Evolutionary conservation across 2,329 filamentous ascomycete species (phyloP).

Genomic region (Saccharata proteae): DNA sequence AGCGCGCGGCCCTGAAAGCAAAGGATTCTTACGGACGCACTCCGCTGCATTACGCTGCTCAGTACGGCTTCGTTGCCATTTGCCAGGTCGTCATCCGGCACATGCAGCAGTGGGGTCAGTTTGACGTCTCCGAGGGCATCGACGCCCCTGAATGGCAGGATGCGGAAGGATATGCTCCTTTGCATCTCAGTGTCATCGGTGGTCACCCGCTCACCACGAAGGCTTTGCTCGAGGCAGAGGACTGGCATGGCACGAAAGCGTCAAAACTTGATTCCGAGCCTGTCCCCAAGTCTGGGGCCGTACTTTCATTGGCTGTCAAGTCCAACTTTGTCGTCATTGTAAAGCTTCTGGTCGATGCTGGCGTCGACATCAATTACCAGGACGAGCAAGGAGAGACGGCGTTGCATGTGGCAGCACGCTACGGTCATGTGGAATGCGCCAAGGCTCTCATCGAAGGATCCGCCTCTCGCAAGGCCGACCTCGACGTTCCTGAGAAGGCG

Average conservation of each 20-base stretch:
- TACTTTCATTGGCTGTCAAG: conserved; percentile 77
- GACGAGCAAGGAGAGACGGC: conserved; percentile 85
- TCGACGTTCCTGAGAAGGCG: conserved; percentile 67
- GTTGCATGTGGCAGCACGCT: conserved; percentile 80
- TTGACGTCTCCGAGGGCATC: conserved; percentile 73
- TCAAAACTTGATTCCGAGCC: too few species aligned
- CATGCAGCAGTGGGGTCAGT: conserved; percentile 82
- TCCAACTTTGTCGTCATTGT: conserved; percentile 79
- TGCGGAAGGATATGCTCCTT: conserved; percentile 74
- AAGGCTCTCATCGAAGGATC: conserved; percentile 61
- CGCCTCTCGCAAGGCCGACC: conserved; percentile 56
- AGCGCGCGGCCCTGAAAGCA: conserved; percentile 54
- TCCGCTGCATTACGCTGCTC: conserved; percentile 84
- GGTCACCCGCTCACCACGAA: conserved; percentile 81
- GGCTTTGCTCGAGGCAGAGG: conserved; percentile 67
- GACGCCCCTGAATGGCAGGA: conserved; percentile 87
- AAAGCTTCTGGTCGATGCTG: conserved; percentile 74
- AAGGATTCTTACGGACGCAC: conserved; percentile 71
- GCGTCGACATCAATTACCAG: conserved; percentile 86
- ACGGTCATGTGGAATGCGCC: conserved; percentile 73
- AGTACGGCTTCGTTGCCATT: conserved; percentile 87
- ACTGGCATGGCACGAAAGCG: conserved; percentile 60
- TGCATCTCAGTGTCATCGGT: conserved; percentile 85
- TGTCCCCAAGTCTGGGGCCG: conserved; percentile 77
- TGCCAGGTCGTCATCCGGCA: conserved; percentile 77